Evolutionary conservation across 805 yeast genomes (phyloP), one percentile per base, ranked within the genome.

Genomic region (Barnettozyma sucrosica): DNA sequence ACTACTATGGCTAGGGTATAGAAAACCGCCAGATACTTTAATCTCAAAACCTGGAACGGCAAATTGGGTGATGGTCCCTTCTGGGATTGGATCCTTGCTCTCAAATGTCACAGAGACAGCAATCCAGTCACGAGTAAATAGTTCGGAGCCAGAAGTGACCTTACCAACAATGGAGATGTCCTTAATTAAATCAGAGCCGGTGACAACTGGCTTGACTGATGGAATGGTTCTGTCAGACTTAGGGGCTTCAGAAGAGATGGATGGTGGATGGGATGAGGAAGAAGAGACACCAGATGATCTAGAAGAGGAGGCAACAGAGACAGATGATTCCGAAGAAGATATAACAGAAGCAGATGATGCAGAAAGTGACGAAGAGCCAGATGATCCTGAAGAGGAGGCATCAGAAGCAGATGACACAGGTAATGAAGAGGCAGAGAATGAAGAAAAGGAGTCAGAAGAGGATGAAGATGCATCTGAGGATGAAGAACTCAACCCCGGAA

Each of bases 341-440:
- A n/a, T n/a, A n/a, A n/a, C n/a, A n/a, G n/a, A n/a, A n/a, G n/a
- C n/a, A n/a, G n/a, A n/a, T n/a, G n/a, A n/a, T n/a, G 79, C 64
- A 73, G 49, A 46, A 7, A 28, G 24, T n/a, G 19, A 13, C 1
- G 48, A 45, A 4, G 45, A 41, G 13, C 25, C 45, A 36, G 46
- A 46, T 23, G 25, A 14, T 5, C 9, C 23, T 7, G 45, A 33
- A n/a, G 38, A 36, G n/a, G 25, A 24, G 25, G 18, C 19, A 25
- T 45, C 13, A 14, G 42, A 40, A 10, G 32, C 40, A 26, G 45
- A 20, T 23, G 44, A 25, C 3, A 23, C 28, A 25, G 47, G 33
- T 4, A 43, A 34, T 14, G 47, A 37, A 11, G 44, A 52, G 72
- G 84, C 59, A 74, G 79, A 64, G 72, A 46, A 46, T 5, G 36